Evolutionary conservation across 306 rosid species (phyloP), one percentile per base, ranked within the genome.

Genomic region (Rosa persica): DNA sequence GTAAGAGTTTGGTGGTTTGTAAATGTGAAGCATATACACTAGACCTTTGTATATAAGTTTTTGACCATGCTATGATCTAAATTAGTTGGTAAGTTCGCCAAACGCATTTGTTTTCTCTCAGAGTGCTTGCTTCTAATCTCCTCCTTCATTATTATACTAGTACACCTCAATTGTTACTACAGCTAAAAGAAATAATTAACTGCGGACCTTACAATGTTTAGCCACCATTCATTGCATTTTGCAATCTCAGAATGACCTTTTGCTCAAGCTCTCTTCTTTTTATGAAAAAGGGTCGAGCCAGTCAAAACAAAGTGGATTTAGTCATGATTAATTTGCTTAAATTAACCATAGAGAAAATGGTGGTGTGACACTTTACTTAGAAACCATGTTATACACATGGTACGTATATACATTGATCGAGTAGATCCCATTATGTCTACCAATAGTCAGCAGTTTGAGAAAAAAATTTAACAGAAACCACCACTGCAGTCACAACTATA

Each of bases 311-410:
- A 16, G 52, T 30, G 39, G 60, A 27, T 68, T 46, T 72, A 17
- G 54, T 10, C 67, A 69, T 47, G 62, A 20, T n/a, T 62, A 48
- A 36, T 47, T 39, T 25, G 38, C 72, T 61, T 70, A 70, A 40
- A 76, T 47, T 77, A 80, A 51, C 17, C 6, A 10, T 51, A 23
- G 5, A 72, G 22, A 25, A 10, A 52, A 6, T 6, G 8, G 25
- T 55, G 75, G 79, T 55, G 81, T 81, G 85, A 72, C 75, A 65
- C 81, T 72, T 16, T 13, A 81, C 75, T 74, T 11, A 48, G 36
- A 6, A 17, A 36, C 19, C 48, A 39, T 69, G 43, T 11, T 9
- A 25, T n/a, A 15, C 69, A 39, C 51, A 55, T 20, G 58, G 11
- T 20, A 39, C 58, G 19, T 77, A 27, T 52, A 51, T 42, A n/a